These are phyloP conservation scores for Alternaria viburni DNA, from an alignment of 2,329 filamentous ascomycete genomes.

Conservation along the genomic window DNA sequence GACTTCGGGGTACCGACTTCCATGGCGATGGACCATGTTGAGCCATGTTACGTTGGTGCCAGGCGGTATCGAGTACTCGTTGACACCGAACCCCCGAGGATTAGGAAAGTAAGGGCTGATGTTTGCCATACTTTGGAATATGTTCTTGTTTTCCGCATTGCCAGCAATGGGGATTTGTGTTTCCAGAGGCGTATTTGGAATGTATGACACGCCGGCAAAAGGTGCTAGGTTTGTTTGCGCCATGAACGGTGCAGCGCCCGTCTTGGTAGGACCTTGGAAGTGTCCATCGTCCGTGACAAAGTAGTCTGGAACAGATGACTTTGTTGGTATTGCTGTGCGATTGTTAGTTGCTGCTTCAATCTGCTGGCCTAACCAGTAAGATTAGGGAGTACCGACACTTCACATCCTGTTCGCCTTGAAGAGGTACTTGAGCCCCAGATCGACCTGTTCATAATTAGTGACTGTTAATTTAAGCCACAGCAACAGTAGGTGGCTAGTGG, in stretches of 20 bases:
- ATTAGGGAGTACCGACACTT: constrained; percentile 28
- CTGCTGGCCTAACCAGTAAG: neutral
- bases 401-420: constrained; percentile 18
- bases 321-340: constrained; percentile 27
- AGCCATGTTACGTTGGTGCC: constrained; percentile 74
- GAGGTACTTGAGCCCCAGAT: constrained; percentile 20
- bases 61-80: constrained; percentile 71
- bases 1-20: constrained; percentile 72
- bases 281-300: constrained; percentile 41
- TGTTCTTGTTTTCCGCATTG: constrained; percentile 64
- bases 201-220: constrained; percentile 65
- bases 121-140: constrained; percentile 74
- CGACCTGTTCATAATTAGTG: constrained; percentile 9
- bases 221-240: constrained; percentile 73
- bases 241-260: constrained; percentile 71
- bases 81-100: constrained; percentile 72
- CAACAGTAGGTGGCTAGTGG: neutral
- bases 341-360: constrained; percentile 9
- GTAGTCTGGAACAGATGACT: constrained; percentile 39
- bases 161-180: constrained; percentile 72
- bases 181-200: constrained; percentile 73
- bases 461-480: neutral
- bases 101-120: constrained; percentile 74
- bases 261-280: constrained; percentile 68
- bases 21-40: constrained; percentile 75